Evolutionary conservation across 306 rosid species (phyloP), one percentile per base, ranked within the genome.

Genomic region (Acacia acuminata): DNA sequence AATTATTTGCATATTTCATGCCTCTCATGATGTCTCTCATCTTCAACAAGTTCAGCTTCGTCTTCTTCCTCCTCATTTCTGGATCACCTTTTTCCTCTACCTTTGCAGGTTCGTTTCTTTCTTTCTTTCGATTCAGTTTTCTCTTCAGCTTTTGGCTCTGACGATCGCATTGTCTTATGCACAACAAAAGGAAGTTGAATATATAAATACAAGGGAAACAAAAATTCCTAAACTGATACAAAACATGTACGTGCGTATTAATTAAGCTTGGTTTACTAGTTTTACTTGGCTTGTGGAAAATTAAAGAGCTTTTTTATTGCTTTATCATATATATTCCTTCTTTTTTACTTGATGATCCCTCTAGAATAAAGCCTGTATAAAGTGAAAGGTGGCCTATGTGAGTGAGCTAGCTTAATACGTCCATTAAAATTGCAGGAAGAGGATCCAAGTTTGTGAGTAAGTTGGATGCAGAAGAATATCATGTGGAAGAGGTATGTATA

Each of bases 11-110:
- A 76, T 32, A 72, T 40, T 75, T 81, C 27, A 82, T 85, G 9
- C 7, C 53, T 73, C 66, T 76, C 50, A 64, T 84, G 87, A 64
- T 84, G 87, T 75, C 75, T 68, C 77, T 82, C 80, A n/a, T 43
- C 75, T 9, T 71, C 22, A 89, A 84, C 76, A 85, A 72, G 70
- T 75, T 84, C 72, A 53, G 50, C 67, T 76, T 89, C 32, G 71
- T 91, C 83, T 75, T 86, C 80, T 83, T 91, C 78, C 89, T 91
- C 75, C 70, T 87, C 65, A 20, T 86, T 86, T 85, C 86, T 38
- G 89, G 67, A 14, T 78, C 91, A 24, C 83, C 88, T 71, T 70
- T 87, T 66, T 78, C 90, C 61, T 65, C 90, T 80, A 85, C 85
- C 80, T 83, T 79, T 10, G 85, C 91, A 85, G 93, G 92, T 89